Base-by-base conservation (phyloP, 2,329 filamentous ascomycete species). In the Scortechinia acanthostroma region DNA sequence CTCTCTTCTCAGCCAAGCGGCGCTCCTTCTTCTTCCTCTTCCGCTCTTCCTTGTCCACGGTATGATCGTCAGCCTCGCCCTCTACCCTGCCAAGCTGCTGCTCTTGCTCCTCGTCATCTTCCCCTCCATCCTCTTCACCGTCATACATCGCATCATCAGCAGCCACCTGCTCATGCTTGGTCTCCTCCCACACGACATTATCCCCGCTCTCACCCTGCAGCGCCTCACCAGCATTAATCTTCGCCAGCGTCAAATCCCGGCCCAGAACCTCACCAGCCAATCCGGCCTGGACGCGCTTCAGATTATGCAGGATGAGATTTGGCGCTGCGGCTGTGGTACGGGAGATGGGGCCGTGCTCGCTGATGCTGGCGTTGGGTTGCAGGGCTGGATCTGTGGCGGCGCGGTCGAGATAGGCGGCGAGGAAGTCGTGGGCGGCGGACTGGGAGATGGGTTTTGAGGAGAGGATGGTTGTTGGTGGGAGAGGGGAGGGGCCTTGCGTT, bases 1-100 rank as follows among this genome's bases (percentile, higher is more conserved):
- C 67, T 52, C 66, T 61, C 46, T 64, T 63, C 53, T 70, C 66
- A 54, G 71, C 68, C 57, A 76, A 77, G 68, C 80, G 80, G 48
- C 64, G 67, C 51, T 64, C 64, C 59, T 74, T 78, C 49, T 73
- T 65, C 45, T 72, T 70, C 50, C 73, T 73, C 56, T 73, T 74
- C 49, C 75, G 70, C 43, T 66, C 50, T 42, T 53, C 59, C 43
- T 61, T 59, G 42, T 57, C 56, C 20, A 40, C 17, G 6, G 10
- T 19, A 10, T 10, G 6, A 10, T 19, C 10, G 6, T 40, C 35
- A 40, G 13, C 35, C 53, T 21, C 52, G 52, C 4, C 60, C 58
- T 45, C 49, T 45, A 69, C 65, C 1, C 63, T 66, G 44, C 65
- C 59, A 28, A 15, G 42, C 47, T 21, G 61, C n/a, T n/a, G n/a